These are phyloP conservation scores for Juncus effusus DNA, from an alignment of 176 grass and related monocot genomes.

Conservation along the genomic window DNA sequence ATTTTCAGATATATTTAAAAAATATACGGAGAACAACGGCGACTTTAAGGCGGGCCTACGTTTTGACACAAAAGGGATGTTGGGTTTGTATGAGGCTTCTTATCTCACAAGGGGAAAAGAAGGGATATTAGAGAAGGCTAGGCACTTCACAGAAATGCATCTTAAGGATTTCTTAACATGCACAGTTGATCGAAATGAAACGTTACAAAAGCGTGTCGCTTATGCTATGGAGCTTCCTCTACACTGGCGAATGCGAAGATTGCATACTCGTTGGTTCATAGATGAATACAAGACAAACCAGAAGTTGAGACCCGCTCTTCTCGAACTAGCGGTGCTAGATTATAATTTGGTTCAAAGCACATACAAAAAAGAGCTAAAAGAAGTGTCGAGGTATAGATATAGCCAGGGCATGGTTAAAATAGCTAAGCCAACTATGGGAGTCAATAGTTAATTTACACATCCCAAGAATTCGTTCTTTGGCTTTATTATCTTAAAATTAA, in stretches of 20 bases:
- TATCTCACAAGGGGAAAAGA: constrained; percentile 27
- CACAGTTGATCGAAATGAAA: not conserved
- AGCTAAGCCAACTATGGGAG: too few species aligned
- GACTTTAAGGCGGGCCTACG: not conserved
- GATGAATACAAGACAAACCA: constrained; percentile 17
- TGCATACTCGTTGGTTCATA: constrained; percentile 27
- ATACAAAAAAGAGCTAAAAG: constrained; percentile 17
- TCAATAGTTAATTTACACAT: too few species aligned
- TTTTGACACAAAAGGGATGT: constrained; percentile 5
- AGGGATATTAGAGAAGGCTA: constrained; percentile 19
- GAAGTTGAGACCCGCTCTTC: constrained; percentile 4
- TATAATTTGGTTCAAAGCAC: constrained; percentile 29
- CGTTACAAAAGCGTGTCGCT: constrained; percentile 14
- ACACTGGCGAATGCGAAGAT: constrained; percentile 27
- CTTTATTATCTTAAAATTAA: too few species aligned
- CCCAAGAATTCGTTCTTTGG: too few species aligned
- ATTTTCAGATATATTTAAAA: constrained; percentile 4
- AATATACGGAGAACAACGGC: not conserved
- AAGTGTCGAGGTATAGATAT: constrained; percentile 22
- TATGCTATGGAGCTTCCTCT: constrained; percentile 31
- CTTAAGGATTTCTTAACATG: constrained; percentile 15
- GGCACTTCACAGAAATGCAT: constrained; percentile 21
- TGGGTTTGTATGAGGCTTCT: constrained; percentile 32
- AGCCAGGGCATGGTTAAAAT: not conserved
- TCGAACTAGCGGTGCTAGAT: constrained; percentile 31